Evolutionary conservation across 2,329 filamentous ascomycete genomes (phyloP), one percentile per base, ranked within the genome.

Genomic region (Penicillium oxalicum): DNA sequence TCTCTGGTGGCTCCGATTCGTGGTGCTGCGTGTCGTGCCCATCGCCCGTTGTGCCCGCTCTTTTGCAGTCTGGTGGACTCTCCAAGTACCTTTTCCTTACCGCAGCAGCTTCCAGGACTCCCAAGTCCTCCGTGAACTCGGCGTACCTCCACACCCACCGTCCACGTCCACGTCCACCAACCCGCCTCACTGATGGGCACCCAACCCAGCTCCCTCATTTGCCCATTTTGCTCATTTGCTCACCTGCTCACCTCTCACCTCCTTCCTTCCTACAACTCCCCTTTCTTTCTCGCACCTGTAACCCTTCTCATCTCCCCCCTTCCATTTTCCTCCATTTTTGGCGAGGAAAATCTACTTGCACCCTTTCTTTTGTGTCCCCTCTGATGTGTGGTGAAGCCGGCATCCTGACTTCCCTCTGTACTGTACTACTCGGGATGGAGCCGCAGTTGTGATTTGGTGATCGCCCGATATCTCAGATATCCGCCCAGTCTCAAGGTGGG

Each of bases 361-460:
- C 52, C 18, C 42, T 57, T 59, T 51, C 50, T 51, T 56, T 57
- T 59, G 49, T 60, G 44, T 54, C 9, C 6, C 9, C 47, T 47
- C 25, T n/a, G 43, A 53, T 45, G 49, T 51, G 51, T 18, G 55
- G 57, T 57, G 45, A 58, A 56, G 55, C 51, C 47, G 55, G 50
- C 49, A 45, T 54, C 28, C 46, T 52, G 42, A 49, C 47, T 55
- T 53, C 48, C 53, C 49, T 2, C 18, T 2, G 18, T 57, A 45
- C 29, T 48, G 54, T 40, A 49, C 44, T 34, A 37, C 44, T 45
- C 50, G 57, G 52, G 55, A 59, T 59, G 58, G 56, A 55, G 51
- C 54, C 52, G 54, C 57, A 57, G 50, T 48, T 57, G 57, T 60
- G 53, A 60, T 57, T 51, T 59, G 57, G 58, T 60, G 58, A 60